Evolutionary conservation across 805 yeast genomes (phyloP).

Genomic region (Saccharomycopsis javanensis): DNA sequence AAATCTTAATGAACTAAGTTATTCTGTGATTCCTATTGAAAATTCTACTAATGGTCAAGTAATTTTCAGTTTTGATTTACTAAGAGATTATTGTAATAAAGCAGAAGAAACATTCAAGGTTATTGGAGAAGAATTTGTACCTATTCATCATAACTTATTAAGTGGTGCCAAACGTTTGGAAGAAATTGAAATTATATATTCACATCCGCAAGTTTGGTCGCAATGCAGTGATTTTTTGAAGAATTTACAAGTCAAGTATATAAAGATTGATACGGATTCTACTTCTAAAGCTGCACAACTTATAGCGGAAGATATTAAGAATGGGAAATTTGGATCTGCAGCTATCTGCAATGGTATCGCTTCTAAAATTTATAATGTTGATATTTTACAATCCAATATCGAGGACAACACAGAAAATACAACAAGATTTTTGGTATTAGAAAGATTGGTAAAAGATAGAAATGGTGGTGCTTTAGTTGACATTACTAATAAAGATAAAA

Average conservation of each 20-base stretch:
- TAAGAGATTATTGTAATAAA: slow-evolving; percentile 48
- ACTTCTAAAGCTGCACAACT: slow-evolving; percentile 79
- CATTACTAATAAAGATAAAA: slow-evolving; percentile 7
- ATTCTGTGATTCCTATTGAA: slow-evolving; percentile 80
- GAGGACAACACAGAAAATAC: slow-evolving; percentile 73
- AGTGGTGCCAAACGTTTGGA: slow-evolving; percentile 35
- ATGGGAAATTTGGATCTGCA: slow-evolving; percentile 35
- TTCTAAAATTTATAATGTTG: slow-evolving; percentile 46
- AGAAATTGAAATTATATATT: slow-evolving; percentile 51
- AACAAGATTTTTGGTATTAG: slow-evolving; percentile 72
- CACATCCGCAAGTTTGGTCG: slow-evolving; percentile 99
- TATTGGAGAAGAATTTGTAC: slow-evolving; percentile 71
- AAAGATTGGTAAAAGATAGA: slow-evolving; percentile 25
- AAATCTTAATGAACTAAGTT: slow-evolving; percentile 43
- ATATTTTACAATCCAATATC: slow-evolving; percentile 44
- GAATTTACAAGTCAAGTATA: slow-evolving; percentile 29
- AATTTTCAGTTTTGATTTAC: slow-evolving; percentile 69
- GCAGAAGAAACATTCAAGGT: slow-evolving; percentile 36
- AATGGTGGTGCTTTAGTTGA: slow-evolving; percentile 12
- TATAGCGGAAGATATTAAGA: slow-evolving; percentile 32
- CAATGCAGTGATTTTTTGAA: slow-evolving; percentile 58
- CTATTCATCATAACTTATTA: slow-evolving; percentile 70
- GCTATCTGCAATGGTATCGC: slow-evolving; percentile 72
- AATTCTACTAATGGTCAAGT: slow-evolving; percentile 95
- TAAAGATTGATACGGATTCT: slow-evolving; percentile 57